Percentiles rank a stretch among this genome's conserved stretches.
Conservation (phyloP, 768 basidiomycete species). For the Candolleomyces eurysporus region DNA sequence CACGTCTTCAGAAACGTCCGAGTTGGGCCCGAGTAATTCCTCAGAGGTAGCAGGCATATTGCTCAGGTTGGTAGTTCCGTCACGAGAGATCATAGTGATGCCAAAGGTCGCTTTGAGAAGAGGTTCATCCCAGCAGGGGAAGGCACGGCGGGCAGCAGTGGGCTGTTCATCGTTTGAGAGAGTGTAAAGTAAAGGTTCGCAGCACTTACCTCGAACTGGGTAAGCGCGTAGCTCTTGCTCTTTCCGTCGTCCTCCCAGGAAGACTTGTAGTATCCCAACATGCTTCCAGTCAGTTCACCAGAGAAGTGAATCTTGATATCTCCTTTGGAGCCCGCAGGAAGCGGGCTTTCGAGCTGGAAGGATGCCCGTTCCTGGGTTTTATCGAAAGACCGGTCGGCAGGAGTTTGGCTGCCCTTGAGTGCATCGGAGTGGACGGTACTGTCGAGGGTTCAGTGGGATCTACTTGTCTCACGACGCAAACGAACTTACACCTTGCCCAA, state of each 20-base stretch:
- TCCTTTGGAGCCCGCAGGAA: slow-evolving; percentile 71
- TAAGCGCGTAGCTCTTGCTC: slow-evolving; percentile 70
- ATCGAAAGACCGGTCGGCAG: slow-evolving; percentile 53
- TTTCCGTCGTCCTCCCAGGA: slow-evolving; percentile 61
- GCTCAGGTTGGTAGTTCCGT: slow-evolving; percentile 71
- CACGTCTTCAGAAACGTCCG: slow-evolving; percentile 23
- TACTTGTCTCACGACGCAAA: background rate
- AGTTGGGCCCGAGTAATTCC: slow-evolving; percentile 37
- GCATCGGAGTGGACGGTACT: slow-evolving; percentile 51
- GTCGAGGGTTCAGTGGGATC: slow-evolving; percentile 17
- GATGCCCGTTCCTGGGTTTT: slow-evolving; percentile 61
- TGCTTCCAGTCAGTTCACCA: slow-evolving; percentile 62
- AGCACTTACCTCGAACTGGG: slow-evolving; percentile 76
- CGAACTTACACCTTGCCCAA: slow-evolving; percentile 49
- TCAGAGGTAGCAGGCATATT: slow-evolving; percentile 85
- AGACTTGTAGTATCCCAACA: slow-evolving; percentile 85
- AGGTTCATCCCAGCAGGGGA: slow-evolving; percentile 95
- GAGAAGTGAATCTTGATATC: slow-evolving; percentile 68
- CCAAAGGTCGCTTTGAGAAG: slow-evolving; percentile 81
- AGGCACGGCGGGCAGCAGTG: slow-evolving; percentile 78
- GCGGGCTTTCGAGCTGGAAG: slow-evolving; percentile 51
- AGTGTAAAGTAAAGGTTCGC: background rate
- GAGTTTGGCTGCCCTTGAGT: slow-evolving; percentile 44
- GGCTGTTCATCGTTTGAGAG: slow-evolving; percentile 45
- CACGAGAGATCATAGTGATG: slow-evolving; percentile 77